Base-by-base conservation (phyloP, 2,329 filamentous ascomycete species). In the Sarocladiaceae sp. region DNA sequence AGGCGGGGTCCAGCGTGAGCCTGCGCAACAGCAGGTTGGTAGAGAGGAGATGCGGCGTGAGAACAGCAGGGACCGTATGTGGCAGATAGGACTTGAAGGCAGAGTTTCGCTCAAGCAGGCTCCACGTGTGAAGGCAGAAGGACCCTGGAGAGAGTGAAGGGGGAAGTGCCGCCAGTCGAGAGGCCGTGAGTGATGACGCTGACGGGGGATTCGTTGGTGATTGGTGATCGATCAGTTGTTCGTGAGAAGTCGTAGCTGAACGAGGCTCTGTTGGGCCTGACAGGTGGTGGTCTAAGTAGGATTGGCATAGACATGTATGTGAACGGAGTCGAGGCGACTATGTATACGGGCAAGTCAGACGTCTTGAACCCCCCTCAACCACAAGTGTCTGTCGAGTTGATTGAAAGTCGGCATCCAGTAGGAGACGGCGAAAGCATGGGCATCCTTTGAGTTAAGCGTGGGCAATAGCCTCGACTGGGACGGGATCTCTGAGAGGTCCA, bases 401-500 rank as follows among this genome's bases (percentile, higher is more conserved):
- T 15, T 41, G 37, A 41, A 24, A 24, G 37, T 41, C 37, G 37
- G 37, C 24, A 41, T 41, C 37, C 37, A 44, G 31, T 33, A 44
- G 42, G 42, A 26, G 42, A 44, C 23, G 27, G 42, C 27, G 37
- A 41, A 27, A 24, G 37, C 20, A 44, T 48, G 45, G 44, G 47
- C 47, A 43, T 44, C 44, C n/a, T 48, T 48, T 48, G 44, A 48
- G 47, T 48, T 48, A 45, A 49, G 47, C 44, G 47, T 33, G 40
- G 42, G 31, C 41, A 46, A 47, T 47, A 47, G 33, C 42, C 32
- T 37, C 33, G 51, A 46, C 53, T 58, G 48, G 51, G 52, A 57
- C 60, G 53, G 58, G 57, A 59, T 58, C 51, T 55, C 50, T 43
- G 40, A 27, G 40, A 43, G 40, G 26, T 19, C 50, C 44, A 46